Percentiles rank a stretch among this genome's conserved stretches.
Conservation (phyloP, 2,329 filamentous ascomycete species). For the Colletotrichum incanum region DNA sequence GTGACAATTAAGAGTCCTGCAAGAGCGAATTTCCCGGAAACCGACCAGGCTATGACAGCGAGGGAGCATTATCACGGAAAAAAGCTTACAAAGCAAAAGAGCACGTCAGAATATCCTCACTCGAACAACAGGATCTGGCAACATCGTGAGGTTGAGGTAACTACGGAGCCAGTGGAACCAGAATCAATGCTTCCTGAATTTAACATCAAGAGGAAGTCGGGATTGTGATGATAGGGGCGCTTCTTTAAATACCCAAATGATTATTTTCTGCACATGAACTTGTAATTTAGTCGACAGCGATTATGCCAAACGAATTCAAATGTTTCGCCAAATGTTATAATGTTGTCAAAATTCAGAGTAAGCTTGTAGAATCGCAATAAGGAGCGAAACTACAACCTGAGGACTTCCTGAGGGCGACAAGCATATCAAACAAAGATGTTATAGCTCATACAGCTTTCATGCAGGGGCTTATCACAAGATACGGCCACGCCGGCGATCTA, state of each 20-base stretch:
- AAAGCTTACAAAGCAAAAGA: constrained; percentile 6
- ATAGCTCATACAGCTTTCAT: background rate
- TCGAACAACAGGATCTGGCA: constrained; percentile 38
- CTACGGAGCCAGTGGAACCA: constrained; percentile 40
- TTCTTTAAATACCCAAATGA: background rate
- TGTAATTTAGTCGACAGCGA: constrained; percentile 14
- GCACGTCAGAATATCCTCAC: constrained; percentile 3
- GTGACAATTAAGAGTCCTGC: constrained; percentile 29
- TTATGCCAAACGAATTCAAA: background rate
- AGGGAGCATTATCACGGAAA: constrained; percentile 32
- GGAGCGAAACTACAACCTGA: background rate
- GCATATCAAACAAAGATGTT: background rate
- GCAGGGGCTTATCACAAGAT: background rate
- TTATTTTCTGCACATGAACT: background rate
- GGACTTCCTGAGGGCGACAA: background rate
- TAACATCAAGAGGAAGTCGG: constrained; percentile 31
- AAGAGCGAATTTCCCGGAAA: background rate
- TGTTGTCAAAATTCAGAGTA: no score
- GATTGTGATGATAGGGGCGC: constrained; percentile 1
- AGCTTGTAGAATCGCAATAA: background rate
- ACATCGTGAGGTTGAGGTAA: constrained; percentile 38
- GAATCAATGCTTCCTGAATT: constrained; percentile 24
- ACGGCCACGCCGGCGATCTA: background rate
- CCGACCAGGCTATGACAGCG: constrained; percentile 2
- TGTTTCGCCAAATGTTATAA: background rate